Percentiles rank a stretch among this genome's conserved stretches.
Conservation (phyloP, 495 filamentous ascomycete species). For the Aspergillus bridgeri region DNA sequence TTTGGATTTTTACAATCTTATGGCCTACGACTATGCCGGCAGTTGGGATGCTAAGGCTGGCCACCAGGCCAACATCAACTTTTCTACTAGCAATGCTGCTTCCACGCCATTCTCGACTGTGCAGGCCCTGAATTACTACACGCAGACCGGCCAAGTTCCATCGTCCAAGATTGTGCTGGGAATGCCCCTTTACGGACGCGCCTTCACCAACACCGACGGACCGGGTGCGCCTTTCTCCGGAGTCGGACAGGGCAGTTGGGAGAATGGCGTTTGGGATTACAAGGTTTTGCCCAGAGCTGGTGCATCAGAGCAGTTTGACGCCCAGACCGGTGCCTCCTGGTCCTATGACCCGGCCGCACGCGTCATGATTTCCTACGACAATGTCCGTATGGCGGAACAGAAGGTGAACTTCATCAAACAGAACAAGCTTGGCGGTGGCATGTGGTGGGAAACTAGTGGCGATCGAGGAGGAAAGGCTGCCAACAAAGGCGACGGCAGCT, state of each 20-base stretch:
- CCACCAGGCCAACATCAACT: conserved; percentile 76
- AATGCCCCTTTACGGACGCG: conserved; percentile 84
- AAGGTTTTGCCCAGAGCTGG: conserved; percentile 55
- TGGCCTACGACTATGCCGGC: conserved; percentile 81
- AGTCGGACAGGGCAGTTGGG: conserved; percentile 64
- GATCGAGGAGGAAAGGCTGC: conserved; percentile 55
- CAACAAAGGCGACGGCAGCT: conserved; percentile 48
- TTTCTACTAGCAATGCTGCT: conserved; percentile 47
- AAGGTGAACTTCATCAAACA: conserved; percentile 68
- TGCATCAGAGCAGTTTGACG: conserved; percentile 36
- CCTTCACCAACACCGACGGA: conserved; percentile 72
- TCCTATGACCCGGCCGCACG: conserved; percentile 59
- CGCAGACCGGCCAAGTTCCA: conserved; percentile 50
- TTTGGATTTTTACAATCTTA: conserved; percentile 77
- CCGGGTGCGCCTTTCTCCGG: conserved; percentile 67
- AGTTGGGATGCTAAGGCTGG: conserved; percentile 72
- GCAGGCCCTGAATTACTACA: conserved; percentile 59
- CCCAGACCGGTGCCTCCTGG: conserved; percentile 58
- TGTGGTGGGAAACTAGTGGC: conserved; percentile 93
- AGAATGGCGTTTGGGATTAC: conserved; percentile 82
- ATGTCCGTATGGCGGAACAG: conserved; percentile 48
- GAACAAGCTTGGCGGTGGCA: conserved; percentile 71
- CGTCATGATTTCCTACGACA: conserved; percentile 79
- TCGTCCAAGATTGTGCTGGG: conserved; percentile 75
- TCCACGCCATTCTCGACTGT: conserved; percentile 55